Evolutionary conservation across 2,329 filamentous ascomycete genomes (phyloP).

Genomic region (Pestalotiopsis sp.): DNA sequence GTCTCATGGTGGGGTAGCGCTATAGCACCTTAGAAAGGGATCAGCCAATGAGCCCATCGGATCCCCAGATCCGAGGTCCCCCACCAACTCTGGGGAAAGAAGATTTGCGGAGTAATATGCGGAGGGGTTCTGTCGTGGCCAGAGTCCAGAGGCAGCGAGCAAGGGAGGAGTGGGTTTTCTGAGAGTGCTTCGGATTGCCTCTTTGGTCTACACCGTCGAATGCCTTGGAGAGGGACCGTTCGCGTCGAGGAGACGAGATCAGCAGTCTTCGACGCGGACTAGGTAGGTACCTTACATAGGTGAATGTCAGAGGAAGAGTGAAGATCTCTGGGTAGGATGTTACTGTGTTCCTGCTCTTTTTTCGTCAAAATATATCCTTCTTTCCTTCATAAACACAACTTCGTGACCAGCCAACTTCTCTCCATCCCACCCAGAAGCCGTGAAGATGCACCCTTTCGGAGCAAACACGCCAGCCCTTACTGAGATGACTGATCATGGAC

Average conservation of each 20-base stretch:
- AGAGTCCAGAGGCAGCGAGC: background rate
- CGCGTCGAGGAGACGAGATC: background rate
- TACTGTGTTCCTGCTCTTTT: too few relatives aligned
- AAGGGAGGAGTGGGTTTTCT: background rate
- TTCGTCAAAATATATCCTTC: too few relatives aligned
- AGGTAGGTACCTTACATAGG: too few relatives aligned
- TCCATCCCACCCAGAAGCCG: too few relatives aligned
- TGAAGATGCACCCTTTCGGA: background rate
- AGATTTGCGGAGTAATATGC: background rate
- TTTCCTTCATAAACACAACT: too few relatives aligned
- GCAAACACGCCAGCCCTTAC: background rate
- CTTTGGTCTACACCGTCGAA: background rate
- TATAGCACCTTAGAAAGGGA: background rate
- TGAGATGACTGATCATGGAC: background rate
- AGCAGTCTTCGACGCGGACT: too few relatives aligned
- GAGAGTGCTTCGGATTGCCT: conserved; percentile 5
- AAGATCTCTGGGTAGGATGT: too few relatives aligned
- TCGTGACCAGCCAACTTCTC: too few relatives aligned
- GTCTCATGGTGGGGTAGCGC: background rate
- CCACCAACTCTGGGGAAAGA: background rate
- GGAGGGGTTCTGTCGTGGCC: background rate
- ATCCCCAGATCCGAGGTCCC: background rate
- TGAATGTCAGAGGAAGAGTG: too few relatives aligned
- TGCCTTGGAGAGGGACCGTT: background rate
- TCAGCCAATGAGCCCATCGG: background rate